Conservation (phyloP, 495 filamentous ascomycete genomes). For the Tuber borchii region DNA sequence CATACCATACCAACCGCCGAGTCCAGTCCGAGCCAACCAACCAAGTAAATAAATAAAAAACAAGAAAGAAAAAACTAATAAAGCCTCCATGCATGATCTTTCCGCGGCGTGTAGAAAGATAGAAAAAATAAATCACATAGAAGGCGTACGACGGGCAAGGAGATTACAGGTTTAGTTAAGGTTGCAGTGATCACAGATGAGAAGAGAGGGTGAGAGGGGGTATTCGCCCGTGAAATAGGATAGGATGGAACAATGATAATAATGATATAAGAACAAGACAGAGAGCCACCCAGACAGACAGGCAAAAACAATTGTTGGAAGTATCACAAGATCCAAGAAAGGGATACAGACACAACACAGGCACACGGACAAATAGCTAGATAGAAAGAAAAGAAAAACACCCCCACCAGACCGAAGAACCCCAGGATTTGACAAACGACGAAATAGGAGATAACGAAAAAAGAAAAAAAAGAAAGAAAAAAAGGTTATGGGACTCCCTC, state of each 20-base stretch:
- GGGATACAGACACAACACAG: slow-evolving; percentile 18
- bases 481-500: background rate
- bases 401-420: slow-evolving; percentile 37
- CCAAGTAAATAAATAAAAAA: background rate
- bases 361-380: slow-evolving; percentile 18
- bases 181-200: slow-evolving; percentile 12
- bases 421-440: slow-evolving; percentile 11
- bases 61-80: background rate
- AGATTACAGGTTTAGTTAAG: background rate
- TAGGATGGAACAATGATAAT: slow-evolving; percentile 17
- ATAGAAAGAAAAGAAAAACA: slow-evolving; percentile 30
- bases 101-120: background rate
- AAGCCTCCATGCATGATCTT: background rate
- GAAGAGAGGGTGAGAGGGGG: slow-evolving; percentile 31
- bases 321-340: background rate
- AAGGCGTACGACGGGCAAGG: background rate
- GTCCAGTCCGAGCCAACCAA: background rate
- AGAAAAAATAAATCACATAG: background rate
- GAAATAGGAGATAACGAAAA: slow-evolving; percentile 23
- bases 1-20: background rate
- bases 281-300: slow-evolving; percentile 2
- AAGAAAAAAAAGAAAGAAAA: background rate
- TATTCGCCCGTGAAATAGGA: slow-evolving; percentile 26
- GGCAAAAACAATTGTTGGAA: background rate
- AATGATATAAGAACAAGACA: slow-evolving; percentile 18